Conservation (phyloP, 352 stramenopile species). For the Globisporangium paddicum region DNA sequence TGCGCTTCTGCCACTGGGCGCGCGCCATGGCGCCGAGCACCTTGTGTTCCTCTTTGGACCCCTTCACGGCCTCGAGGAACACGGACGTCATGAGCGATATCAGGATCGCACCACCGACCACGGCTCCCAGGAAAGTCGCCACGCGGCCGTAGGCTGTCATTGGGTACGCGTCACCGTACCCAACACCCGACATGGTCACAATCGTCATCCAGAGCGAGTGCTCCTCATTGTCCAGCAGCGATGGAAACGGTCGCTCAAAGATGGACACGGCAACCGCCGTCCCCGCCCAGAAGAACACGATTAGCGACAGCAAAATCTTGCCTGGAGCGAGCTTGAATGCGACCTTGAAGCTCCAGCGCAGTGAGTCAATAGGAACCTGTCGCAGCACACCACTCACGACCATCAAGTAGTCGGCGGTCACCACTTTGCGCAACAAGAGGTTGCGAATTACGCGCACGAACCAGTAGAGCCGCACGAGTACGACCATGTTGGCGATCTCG, state of each 20-base stretch:
- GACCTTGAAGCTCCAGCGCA: conserved; percentile 56
- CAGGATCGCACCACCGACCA: conserved; percentile 46
- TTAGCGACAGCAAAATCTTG: conserved; percentile 36
- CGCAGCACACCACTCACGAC: conserved; percentile 20
- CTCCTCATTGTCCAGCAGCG: conserved; percentile 45
- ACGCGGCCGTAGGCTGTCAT: conserved; percentile 42
- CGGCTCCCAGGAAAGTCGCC: conserved; percentile 39
- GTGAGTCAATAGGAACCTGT: conserved; percentile 33
- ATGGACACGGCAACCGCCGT: conserved; percentile 50
- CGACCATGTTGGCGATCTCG: conserved; percentile 59
- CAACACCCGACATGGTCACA: conserved; percentile 55
- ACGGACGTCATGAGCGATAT: conserved; percentile 61
- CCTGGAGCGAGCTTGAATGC: conserved; percentile 35
- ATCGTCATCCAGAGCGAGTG: conserved; percentile 62
- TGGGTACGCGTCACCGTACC: conserved; percentile 55
- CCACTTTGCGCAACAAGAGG: conserved; percentile 31
- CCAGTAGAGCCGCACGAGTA: conserved; percentile 59
- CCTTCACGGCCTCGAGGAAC: conserved; percentile 56
- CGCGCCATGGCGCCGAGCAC: conserved; percentile 41
- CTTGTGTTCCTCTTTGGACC: conserved; percentile 46
- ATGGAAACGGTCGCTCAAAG: conserved; percentile 56
- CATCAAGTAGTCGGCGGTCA: conserved; percentile 26
- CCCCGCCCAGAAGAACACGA: conserved; percentile 39
- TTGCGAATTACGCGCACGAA: conserved; percentile 51
- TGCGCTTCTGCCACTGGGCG: conserved; percentile 30